Evolutionary conservation across 1,284 basidiomycete species (phyloP).

Genomic region (Sanghuangporus sanghuang): DNA sequence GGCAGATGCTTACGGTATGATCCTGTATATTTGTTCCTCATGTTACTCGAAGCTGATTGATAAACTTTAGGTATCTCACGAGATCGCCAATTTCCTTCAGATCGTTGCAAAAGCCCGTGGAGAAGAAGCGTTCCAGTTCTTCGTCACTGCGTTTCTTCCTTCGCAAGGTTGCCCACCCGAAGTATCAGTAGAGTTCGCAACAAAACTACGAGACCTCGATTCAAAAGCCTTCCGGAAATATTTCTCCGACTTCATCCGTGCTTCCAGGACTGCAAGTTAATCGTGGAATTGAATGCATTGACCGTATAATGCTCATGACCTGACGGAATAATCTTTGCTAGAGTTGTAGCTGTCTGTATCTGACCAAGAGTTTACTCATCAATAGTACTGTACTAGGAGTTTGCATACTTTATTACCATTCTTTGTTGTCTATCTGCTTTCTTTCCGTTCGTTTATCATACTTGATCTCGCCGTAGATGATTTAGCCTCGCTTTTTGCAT

Average conservation of each 20-base stretch:
- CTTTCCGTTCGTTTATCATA: background rate
- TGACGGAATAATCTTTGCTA: background rate
- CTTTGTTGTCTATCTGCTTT: background rate
- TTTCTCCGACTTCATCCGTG: conserved; percentile 79
- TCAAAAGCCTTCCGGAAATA: conserved; percentile 85
- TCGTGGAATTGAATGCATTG: background rate
- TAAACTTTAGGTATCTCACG: conserved; percentile 70
- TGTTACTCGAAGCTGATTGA: background rate
- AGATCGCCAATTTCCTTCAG: conserved; percentile 84
- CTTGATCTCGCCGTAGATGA: background rate
- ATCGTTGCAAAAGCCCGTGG: conserved; percentile 75
- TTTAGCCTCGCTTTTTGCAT: background rate
- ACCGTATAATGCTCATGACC: background rate
- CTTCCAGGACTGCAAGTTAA: conserved; percentile 32
- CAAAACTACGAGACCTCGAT: conserved; percentile 75
- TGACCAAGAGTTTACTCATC: background rate
- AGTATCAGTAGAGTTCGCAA: conserved; percentile 74
- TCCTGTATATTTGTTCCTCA: background rate
- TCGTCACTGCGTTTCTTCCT: conserved; percentile 79
- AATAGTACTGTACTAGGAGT: background rate
- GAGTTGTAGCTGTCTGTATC: background rate
- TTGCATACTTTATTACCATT: conserved; percentile 2
- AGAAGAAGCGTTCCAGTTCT: conserved; percentile 80
- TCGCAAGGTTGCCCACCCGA: conserved; percentile 83
- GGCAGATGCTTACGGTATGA: conserved; percentile 76